These are phyloP conservation scores for Nothophytophthora sp. DNA, from an alignment of 352 stramenopile genomes.

Conservation along the genomic window DNA sequence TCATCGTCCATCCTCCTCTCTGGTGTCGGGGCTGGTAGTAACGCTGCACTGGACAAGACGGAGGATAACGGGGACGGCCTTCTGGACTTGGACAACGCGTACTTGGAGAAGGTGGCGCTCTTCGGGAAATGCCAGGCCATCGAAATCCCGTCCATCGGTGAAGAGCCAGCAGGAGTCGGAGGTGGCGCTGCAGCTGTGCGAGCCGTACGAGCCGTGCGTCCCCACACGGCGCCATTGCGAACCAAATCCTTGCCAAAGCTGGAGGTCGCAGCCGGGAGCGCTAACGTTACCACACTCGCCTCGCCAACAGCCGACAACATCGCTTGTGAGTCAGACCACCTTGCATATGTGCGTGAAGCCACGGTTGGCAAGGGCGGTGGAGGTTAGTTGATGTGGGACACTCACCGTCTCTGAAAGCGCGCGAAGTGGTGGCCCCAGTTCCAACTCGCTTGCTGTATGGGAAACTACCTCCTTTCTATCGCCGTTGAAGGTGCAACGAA, in stretches of 20 bases:
- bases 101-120: slow-evolving; percentile 46
- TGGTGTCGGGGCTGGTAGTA: not conserved
- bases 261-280: slow-evolving; percentile 7
- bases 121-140: slow-evolving; percentile 34
- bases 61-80: slow-evolving; percentile 3
- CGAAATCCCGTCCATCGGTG: slow-evolving; percentile 15
- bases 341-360: too few relatives aligned
- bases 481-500: too few relatives aligned
- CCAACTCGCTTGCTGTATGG: too few relatives aligned
- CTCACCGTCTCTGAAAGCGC: too few relatives aligned
- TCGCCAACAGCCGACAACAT: not conserved
- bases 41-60: not conserved
- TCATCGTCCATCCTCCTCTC: slow-evolving; percentile 16
- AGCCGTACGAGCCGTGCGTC: slow-evolving; percentile 19
- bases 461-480: too few relatives aligned
- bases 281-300: not conserved
- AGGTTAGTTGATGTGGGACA: too few relatives aligned
- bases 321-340: too few relatives aligned
- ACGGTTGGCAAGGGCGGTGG: too few relatives aligned
- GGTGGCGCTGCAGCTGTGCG: slow-evolving; percentile 11
- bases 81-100: slow-evolving; percentile 31
- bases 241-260: slow-evolving; percentile 53
- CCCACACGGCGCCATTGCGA: slow-evolving; percentile 51
- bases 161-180: not conserved
- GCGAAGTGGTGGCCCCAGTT: too few relatives aligned